Evolutionary conservation across 176 grass and related monocot genomes (phyloP), one percentile per base, ranked within the genome.

Genomic region (Lolium rigidum): DNA sequence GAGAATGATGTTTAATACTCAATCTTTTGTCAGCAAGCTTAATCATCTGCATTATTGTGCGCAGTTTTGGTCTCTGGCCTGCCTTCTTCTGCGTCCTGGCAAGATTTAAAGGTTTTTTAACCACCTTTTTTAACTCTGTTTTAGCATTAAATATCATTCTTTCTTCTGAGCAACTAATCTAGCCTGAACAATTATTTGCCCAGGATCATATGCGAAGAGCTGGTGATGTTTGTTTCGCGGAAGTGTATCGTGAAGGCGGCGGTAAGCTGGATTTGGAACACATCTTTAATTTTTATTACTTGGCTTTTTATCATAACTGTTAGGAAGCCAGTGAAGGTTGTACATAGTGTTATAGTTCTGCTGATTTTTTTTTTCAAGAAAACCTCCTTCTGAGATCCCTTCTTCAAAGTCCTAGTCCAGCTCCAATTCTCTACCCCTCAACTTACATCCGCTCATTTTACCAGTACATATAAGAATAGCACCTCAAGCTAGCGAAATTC

Each of bases 191-290:
- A 73, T 60, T 62, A 5, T 46, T 15, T 83, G 12, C 16, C 39
- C 86, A 99, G 97, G 97, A 99, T 24, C 97, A 99, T 83, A 99
- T 99, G 97, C 88, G 97, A 11, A 91, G 91, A 80, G 97, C 97
- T 88, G 97, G 97, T 84, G 97, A 96, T 86, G 97, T 99, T 79
- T 95, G 94, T 86, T 99, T 96, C 83, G 88, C 97, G 82, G 97
- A 99, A 88, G 97, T 99, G 15, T 96, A 90, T 17, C 94, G 92
- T 35, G 94, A 99, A 77, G 90, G 90, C 17, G 65, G 94, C 61
- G 97, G 96, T 98, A 83, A 94, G 90, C 82, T 62, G 28, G 21
- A 74, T 74, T 84, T 66, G 82, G 22, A 63, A 18, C 80, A 26
- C 41, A 62, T 8, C 9, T 50, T 8, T 10, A 66, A 14, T 12